These are phyloP conservation scores for Sordariomycetes sp. DNA, from an alignment of 2,329 filamentous ascomycete species.

Conservation along the genomic window DNA sequence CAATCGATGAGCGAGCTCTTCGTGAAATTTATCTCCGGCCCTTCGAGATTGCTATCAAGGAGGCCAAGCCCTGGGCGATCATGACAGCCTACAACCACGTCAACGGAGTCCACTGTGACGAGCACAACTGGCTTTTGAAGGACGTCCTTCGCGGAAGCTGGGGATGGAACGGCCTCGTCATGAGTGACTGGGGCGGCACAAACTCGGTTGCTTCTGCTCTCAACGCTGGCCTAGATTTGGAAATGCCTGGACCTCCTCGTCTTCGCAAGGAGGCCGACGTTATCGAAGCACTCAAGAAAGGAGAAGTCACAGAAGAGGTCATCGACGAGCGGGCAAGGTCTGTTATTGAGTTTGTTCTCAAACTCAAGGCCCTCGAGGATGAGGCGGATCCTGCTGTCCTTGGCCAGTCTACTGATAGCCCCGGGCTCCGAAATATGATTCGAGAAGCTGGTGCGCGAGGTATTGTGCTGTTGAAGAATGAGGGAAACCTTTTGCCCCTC, in stretches of 20 bases:
- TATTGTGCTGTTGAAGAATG: slow-evolving; percentile 56
- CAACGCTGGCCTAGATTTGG: slow-evolving; percentile 18
- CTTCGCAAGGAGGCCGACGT: slow-evolving; percentile 15
- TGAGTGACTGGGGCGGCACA: slow-evolving; percentile 24
- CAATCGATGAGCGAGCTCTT: slow-evolving; percentile 12
- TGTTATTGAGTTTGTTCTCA: slow-evolving; percentile 15
- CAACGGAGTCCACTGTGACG: slow-evolving; percentile 23
- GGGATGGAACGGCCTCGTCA: slow-evolving; percentile 22
- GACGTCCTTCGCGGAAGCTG: slow-evolving; percentile 28
- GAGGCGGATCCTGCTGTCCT: slow-evolving; percentile 11
- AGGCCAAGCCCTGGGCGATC: slow-evolving; percentile 24
- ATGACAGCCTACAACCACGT: slow-evolving; percentile 20
- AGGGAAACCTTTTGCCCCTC: slow-evolving; percentile 39
- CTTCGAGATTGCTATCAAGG: slow-evolving; percentile 24
- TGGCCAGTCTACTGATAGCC: slow-evolving; percentile 16
- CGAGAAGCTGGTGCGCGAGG: slow-evolving; percentile 14
- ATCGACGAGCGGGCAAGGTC: slow-evolving; percentile 16
- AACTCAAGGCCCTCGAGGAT: slow-evolving; percentile 14
- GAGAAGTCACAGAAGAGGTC: slow-evolving; percentile 14
- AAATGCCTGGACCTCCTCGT: slow-evolving; percentile 22
- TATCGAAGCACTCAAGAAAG: slow-evolving; percentile 15
- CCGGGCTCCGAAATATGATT: slow-evolving; percentile 15
- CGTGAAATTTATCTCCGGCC: slow-evolving; percentile 19
- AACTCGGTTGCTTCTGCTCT: slow-evolving; percentile 18
- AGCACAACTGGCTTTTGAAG: slow-evolving; percentile 12